These are phyloP conservation scores for Dactylorhiza incarnata DNA, from an alignment of 106 monocot genomes.

Conservation along the genomic window DNA sequence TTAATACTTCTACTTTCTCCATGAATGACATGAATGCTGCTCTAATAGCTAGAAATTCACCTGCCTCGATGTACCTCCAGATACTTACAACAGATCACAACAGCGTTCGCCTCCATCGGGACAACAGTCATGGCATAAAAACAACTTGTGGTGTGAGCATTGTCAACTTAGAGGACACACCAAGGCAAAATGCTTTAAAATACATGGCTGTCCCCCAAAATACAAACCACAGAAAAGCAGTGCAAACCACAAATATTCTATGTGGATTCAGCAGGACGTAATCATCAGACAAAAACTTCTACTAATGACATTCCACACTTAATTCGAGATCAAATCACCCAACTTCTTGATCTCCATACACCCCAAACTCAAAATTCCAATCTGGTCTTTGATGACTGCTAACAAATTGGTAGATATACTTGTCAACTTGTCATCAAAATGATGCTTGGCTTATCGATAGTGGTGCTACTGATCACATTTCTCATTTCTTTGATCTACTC, in stretches of 20 bases:
- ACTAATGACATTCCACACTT: neutral
- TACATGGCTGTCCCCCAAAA: neutral
- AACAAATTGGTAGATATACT: too few species aligned
- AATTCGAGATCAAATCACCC: neutral
- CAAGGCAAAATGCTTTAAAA: neutral
- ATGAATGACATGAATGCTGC: too few species aligned
- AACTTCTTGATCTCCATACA: neutral
- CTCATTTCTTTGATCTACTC: neutral
- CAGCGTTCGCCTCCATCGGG: too few species aligned
- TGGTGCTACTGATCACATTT: neutral
- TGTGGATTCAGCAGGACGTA: neutral
- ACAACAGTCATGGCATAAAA: too few species aligned
- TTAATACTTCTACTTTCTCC: too few species aligned
- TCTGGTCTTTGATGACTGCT: too few species aligned
- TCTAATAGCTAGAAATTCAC: neutral
- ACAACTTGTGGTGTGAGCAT: neutral
- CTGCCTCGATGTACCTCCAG: rapidly evolving
- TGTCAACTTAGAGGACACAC: neutral
- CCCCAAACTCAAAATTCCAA: neutral
- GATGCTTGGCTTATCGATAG: neutral
- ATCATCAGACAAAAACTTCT: rapidly evolving
- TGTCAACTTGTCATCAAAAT: too few species aligned
- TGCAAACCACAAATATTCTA: neutral
- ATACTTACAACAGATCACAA: neutral
- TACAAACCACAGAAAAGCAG: neutral